A percentile compares a stretch with the other conserved stretches of the same genome.
Evolutionary conservation across 2,329 filamentous ascomycete species (phyloP).

Genomic region (Cladosporium sp.): DNA sequence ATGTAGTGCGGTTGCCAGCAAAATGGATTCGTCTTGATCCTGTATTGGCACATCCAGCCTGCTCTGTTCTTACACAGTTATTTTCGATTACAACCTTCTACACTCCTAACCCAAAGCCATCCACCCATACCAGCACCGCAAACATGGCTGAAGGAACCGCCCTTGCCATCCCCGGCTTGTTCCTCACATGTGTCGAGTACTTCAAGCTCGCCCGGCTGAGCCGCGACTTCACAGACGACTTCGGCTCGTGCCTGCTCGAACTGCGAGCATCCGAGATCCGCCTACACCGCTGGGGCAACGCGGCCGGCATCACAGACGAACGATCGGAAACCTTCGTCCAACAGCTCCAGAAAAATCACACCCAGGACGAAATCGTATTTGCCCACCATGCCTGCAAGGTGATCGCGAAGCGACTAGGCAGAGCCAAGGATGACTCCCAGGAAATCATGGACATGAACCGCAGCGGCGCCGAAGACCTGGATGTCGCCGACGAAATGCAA

Average conservation of each 20-base stretch:
- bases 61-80: too few species aligned
- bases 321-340: neutral
- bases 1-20: too few species aligned
- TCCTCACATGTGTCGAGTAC: conserved; percentile 16
- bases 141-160: neutral
- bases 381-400: neutral
- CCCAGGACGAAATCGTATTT: neutral
- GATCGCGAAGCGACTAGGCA: neutral
- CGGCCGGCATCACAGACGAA: conserved; percentile 4
- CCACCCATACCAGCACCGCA: neutral
- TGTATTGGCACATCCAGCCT: too few species aligned
- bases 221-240: conserved; percentile 13
- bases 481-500: too few species aligned
- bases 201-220: conserved; percentile 14
- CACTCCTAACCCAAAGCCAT: too few species aligned
- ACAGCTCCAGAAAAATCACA: neutral
- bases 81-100: too few species aligned
- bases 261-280: neutral
- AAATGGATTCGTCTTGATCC: too few species aligned
- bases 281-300: neutral
- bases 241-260: neutral
- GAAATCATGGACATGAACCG: too few species aligned
- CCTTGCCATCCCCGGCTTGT: conserved; percentile 10
- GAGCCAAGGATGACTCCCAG: neutral
- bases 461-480: too few species aligned